Base-by-base conservation (phyloP, 148 eudicot genomes). In the Rhododendron kiyosumense region DNA sequence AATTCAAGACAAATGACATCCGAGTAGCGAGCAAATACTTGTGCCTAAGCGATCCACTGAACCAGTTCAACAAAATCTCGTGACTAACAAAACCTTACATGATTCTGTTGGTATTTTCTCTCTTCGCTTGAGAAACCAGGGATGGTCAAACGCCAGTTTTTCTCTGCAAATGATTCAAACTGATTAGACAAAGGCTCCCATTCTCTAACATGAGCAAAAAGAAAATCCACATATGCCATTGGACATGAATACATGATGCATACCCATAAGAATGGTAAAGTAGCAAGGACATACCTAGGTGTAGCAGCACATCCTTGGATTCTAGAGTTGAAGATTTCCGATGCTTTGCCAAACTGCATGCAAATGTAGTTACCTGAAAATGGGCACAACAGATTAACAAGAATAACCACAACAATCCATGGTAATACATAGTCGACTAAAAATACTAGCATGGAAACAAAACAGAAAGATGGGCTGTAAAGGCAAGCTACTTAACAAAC, bases 281-380 rank as follows among this genome's bases (percentile, higher is more conserved):
- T 10, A 12, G 10, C 9, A 79, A 84, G 90, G 85, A 89, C 86
- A 84, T 85, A 96, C 99, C 99, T 93, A 97, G 89, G 91, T 97
- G 98, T 85, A 97, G 91, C 91, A 95, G 86, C 59, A 97, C 93
- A 91, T 97, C 99, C 89, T 95, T 97, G 85, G 98, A 81, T 82
- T 97, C 99, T 86, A 97, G 84, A 48, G 90, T 92, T 69, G 99
- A 91, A 77, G 99, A 97, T 74, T 97, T 97, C 86, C 99, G 94
- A 91, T 97, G 99, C 92, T 97, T 97, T 74, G 98, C 98, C 92
- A 97, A 92, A 87, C 83, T 92, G 90, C 98, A 95, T 20, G 98
- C 95, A 93, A 92, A 95, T 81, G 98, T 54, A 81, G 98, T 93
- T 83, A 97, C 99, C 99, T 97, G 85, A 93, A 89, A 89, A 77